Base-by-base conservation (phyloP, 805 yeast species). In the Ogataea saltuana region DNA sequence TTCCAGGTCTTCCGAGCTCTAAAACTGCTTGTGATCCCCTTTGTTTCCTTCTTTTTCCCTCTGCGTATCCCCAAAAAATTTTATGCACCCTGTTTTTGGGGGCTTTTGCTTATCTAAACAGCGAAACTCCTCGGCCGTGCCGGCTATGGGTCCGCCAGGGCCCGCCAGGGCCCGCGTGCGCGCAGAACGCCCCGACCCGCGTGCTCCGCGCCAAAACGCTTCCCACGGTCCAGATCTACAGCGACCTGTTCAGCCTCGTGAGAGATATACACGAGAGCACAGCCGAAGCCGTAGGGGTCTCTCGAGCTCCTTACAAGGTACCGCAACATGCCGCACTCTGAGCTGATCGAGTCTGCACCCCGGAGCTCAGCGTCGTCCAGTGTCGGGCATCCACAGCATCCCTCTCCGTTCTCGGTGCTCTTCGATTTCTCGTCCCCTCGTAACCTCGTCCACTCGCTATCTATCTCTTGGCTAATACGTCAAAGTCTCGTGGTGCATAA, bases 1-100 rank as follows among this genome's bases (percentile, higher is more conserved):
- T 34, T 34, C 38, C 38, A 34, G 11, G 17, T 28, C 38, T 34
- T 23, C 38, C 38, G 38, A 23, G 16, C n/a, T n/a, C n/a, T n/a
- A n/a, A n/a, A n/a, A n/a, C 29, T 18, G 29, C 15, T 25, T 34
- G 22, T 6, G 22, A 17, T 23, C 22, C 12, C 17, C 29, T 34
- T 22, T 34, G 28, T 25, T 34, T 34, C 26, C 26, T 10, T 32
- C n/a, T 32, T 19, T 32, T 20, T 32, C 13, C 12, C 22, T 18
- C 13, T 32, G n/a, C 20, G 35, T 32, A 20, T 32, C 8, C 12
- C 8, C 6, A 32, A 4, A 33, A 34, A 34, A 15, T 22, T 23
- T 7, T 7, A 25, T 25, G 29, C 36, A 13, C 9, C 22, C 4
- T 25, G 17, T n/a, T 30, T 22, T 15, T 16, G 22, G 16, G 12